Conservation (phyloP, 2,329 filamentous ascomycete genomes). For the Metarhizium humberi region DNA sequence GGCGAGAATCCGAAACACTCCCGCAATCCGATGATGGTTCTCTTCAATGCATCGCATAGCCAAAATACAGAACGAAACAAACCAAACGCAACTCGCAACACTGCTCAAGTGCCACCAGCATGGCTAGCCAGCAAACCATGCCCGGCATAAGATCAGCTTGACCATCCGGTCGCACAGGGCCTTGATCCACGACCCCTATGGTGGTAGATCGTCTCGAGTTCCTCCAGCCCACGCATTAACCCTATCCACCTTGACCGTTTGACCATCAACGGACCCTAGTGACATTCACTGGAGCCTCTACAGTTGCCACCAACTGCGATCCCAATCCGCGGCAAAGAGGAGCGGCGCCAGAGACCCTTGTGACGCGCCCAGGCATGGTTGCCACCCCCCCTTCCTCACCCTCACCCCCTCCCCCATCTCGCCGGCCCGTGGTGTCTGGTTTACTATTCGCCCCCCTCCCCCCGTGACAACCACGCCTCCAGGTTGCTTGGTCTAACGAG, state of each 20-base stretch:
- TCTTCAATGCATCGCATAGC: background rate
- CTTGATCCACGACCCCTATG: constrained; percentile 16
- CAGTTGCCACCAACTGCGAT: background rate
- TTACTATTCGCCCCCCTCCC: background rate
- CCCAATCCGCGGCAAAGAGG: background rate
- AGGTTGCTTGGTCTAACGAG: background rate
- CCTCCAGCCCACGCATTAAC: constrained; percentile 12
- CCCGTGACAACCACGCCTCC: background rate
- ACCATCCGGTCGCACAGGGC: constrained; percentile 36
- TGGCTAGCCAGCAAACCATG: background rate
- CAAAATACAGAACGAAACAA: background rate
- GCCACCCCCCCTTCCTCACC: background rate
- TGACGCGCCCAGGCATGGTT: background rate
- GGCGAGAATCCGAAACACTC: constrained; percentile 1
- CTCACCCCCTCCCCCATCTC: background rate
- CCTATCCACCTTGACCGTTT: constrained; percentile 11
- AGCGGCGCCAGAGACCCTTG: background rate
- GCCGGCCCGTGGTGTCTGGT: background rate
- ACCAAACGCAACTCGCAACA: background rate
- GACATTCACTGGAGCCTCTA: constrained; percentile 21
- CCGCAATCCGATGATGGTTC: background rate
- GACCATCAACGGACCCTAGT: constrained; percentile 12
- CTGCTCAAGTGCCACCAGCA: background rate
- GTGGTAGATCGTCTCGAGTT: constrained; percentile 20
- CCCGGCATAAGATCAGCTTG: constrained; percentile 29